These are phyloP conservation scores for Scleroderma bovista DNA, from an alignment of 768 basidiomycete genomes.

Conservation along the genomic window DNA sequence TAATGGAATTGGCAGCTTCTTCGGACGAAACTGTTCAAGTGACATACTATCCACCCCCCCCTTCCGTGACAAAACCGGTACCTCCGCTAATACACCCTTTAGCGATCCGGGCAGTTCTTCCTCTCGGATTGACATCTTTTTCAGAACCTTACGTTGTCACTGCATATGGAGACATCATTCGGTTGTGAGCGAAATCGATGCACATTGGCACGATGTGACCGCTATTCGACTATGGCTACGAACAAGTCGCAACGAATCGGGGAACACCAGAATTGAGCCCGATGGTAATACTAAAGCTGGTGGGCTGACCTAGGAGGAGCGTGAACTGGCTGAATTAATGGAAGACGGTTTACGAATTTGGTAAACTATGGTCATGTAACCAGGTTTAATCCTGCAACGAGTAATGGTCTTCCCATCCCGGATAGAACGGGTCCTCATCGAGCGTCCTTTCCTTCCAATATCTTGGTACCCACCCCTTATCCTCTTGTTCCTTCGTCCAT, in stretches of 20 bases:
- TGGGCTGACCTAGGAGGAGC: constrained; percentile 77
- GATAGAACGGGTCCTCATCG: constrained; percentile 47
- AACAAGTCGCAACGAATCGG: constrained; percentile 38
- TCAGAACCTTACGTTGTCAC: constrained; percentile 73
- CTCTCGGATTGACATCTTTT: constrained; percentile 54
- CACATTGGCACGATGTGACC: constrained; percentile 82
- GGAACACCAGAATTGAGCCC: constrained; percentile 43
- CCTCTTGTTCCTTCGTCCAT: constrained; percentile 47
- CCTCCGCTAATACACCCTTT: constrained; percentile 55
- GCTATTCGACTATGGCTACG: constrained; percentile 70
- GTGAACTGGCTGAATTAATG: constrained; percentile 81
- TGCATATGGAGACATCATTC: constrained; percentile 78
- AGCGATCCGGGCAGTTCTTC: constrained; percentile 50
- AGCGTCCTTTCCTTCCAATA: constrained; percentile 47
- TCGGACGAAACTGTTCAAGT: constrained; percentile 81
- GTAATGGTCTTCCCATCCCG: constrained; percentile 36
- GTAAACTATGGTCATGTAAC: not conserved
- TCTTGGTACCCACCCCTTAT: constrained; percentile 38
- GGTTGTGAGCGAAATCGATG: constrained; percentile 50
- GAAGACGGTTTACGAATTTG: constrained; percentile 20
- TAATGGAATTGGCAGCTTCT: constrained; percentile 54
- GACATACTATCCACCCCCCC: constrained; percentile 36
- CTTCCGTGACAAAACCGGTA: constrained; percentile 26
- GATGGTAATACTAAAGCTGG: constrained; percentile 24
- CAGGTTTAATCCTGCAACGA: constrained; percentile 6